These are phyloP conservation scores for Morella rubra DNA, from an alignment of 306 rosid genomes.

Conservation along the genomic window DNA sequence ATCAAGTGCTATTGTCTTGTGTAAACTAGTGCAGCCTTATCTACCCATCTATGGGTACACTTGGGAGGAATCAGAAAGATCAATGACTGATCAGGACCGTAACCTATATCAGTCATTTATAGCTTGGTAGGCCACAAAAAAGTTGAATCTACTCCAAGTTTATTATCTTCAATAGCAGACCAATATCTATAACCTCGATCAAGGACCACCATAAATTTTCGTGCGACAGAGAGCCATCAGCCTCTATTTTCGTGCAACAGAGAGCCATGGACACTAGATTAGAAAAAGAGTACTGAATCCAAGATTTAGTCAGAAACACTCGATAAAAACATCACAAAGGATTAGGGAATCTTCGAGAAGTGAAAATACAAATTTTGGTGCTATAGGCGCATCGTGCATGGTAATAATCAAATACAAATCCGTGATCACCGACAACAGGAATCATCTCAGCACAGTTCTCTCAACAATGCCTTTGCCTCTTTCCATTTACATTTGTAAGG, in stretches of 20 bases:
- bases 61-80: no score
- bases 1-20: no score
- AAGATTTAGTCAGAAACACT: background rate
- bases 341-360: conserved; percentile 12
- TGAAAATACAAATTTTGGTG: background rate
- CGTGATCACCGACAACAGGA: conserved; percentile 8
- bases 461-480: background rate
- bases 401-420: background rate
- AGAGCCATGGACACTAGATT: no score
- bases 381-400: conserved; percentile 6
- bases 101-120: no score
- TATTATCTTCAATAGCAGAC: background rate
- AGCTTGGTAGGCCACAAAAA: background rate
- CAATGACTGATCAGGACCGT: no score
- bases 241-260: background rate
- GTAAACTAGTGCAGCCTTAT: no score
- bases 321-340: background rate
- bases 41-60: no score
- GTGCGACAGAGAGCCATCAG: background rate
- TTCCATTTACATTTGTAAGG: background rate
- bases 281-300: background rate
- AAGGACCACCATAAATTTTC: background rate
- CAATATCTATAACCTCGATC: no score
- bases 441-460: conserved; percentile 13
- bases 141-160: background rate